These are phyloP conservation scores for Rubia yunnanensis DNA, from an alignment of 257 asterid genomes.

Conservation along the genomic window DNA sequence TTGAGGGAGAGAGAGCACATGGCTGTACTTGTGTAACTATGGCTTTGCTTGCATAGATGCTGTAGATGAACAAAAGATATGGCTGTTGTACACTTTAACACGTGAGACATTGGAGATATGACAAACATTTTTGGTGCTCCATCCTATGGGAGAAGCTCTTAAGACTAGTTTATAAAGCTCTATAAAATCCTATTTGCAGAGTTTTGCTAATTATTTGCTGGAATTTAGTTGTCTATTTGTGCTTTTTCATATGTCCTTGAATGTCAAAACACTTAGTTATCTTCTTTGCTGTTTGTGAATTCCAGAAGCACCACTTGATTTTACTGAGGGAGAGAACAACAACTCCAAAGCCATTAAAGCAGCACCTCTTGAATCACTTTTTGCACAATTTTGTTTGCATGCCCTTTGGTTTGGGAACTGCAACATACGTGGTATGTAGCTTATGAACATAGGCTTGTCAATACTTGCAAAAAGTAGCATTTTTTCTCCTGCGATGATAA, in stretches of 20 bases:
- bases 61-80: background rate
- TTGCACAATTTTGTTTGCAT: slow-evolving; percentile 86
- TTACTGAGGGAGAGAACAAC: slow-evolving; percentile 49
- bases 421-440: slow-evolving; percentile 63
- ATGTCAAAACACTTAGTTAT: slow-evolving; percentile 11
- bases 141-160: background rate
- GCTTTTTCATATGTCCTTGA: background rate
- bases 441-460: slow-evolving; percentile 5
- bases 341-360: slow-evolving; percentile 71
- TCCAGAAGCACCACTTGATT: slow-evolving; percentile 27
- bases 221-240: background rate
- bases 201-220: background rate
- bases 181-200: background rate
- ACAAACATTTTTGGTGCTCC: background rate
- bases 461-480: background rate
- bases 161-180: background rate
- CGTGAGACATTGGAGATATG: background rate
- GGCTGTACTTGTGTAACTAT: background rate
- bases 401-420: slow-evolving; percentile 96
- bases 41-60: background rate
- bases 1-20: background rate
- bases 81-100: background rate
- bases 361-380: slow-evolving; percentile 77
- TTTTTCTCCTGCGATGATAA: background rate
- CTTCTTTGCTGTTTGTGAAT: slow-evolving; percentile 24